Base-by-base conservation (phyloP, 1,284 basidiomycete genomes). In the Puccinia novopanici region DNA sequence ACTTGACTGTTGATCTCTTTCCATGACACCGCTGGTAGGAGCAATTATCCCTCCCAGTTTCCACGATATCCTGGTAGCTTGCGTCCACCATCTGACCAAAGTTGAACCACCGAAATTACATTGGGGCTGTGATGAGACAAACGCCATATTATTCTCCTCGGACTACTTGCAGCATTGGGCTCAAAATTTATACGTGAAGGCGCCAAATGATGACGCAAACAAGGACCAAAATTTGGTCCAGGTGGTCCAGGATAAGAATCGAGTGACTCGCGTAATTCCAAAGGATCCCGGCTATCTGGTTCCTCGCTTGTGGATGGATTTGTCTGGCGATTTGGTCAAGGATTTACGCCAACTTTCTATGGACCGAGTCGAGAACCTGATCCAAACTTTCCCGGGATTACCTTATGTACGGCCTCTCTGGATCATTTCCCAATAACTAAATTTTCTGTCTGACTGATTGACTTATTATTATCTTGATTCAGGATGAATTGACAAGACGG, bases 291-390 rank as follows among this genome's bases (percentile, higher is more conserved):
- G 27, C 3, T 72, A 80, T 48, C 22, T 73, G 8, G 45, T 80
- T 80, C 71, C 78, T 63, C 37, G 78, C n/a, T 63, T 80, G 67
- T 80, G 78, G 78, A 27, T 59, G 54, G 78, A 80, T 74, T 54
- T 80, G 22, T 73, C 57, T 19, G 78, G 78, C 22, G 63, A 65
- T 13, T 4, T 27, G 27, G 71, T 80, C 40, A 59, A 74, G 27
- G n/a, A 54, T 48, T 37, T 80, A n/a, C 40, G 24, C 30, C 59
- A 80, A 22, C 48, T 73, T 17, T 52, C 22, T 27, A 40, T 80
- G 59, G 57, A 80, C 37, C 55, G 71, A 55, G 59, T 80, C 0
- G 78, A 80, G 30, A 54, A 45, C 54, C 3, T 80, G n/a, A 80
- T 80, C 65, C 52, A 55, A 34, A 42, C 34, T 22, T 45, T 73